A percentile compares a stretch with the other conserved stretches of the same genome.
phyloP scores from a whole-genome alignment of 73 alveolate genomes.

The Paramecium sonneborni region DNA sequence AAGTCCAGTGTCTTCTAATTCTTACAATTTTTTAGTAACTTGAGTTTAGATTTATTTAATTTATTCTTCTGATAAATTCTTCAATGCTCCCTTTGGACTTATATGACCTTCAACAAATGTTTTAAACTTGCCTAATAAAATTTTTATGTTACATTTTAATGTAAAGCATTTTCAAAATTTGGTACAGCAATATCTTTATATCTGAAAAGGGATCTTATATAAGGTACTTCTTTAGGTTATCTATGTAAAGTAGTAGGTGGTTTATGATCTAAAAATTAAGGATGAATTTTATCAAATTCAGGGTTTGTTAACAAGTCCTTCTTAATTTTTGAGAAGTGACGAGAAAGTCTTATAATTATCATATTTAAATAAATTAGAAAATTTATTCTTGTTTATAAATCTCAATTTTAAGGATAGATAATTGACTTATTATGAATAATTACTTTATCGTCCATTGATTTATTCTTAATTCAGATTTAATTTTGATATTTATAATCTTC shows the following conservation, averaged over 20 bases:
- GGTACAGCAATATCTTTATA: background rate
- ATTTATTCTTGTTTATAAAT: background rate
- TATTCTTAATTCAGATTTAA: too few species aligned
- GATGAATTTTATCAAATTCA: conserved; percentile 49
- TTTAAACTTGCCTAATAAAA: conserved; percentile 28
- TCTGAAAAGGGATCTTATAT: conserved; percentile 4
- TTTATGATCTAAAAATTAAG: conserved; percentile 17
- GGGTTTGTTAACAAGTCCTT: conserved; percentile 41
- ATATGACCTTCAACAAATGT: conserved; percentile 73
- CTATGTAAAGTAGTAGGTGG: conserved; percentile 39
- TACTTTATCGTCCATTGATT: background rate
- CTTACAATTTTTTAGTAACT: conserved; percentile 72
- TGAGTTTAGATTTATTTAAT: conserved; percentile 65
- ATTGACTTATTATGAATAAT: background rate
- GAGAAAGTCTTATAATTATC: conserved; percentile 8
- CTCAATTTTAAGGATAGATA: background rate
- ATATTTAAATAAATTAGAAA: background rate
- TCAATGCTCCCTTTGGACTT: conserved; percentile 72
- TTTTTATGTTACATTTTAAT: conserved; percentile 7
- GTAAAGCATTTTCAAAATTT: background rate
- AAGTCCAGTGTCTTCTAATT: conserved; percentile 83
- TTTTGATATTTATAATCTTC: too few species aligned
- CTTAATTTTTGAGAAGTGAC: conserved; percentile 28
- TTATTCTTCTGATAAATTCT: conserved; percentile 67
- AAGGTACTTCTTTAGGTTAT: background rate